Conservation (phyloP, 129 eudicot species). For the carrot (Daucus carota) region DH1_v3.0 NC_030387.2:21590001-21590500, state of each 20-base stretch:
- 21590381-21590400: background rate
- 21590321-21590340: background rate
- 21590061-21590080: too few relatives aligned
- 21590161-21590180: too few relatives aligned
- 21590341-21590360: background rate
- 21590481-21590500: conserved; percentile 61
- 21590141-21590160: too few relatives aligned
- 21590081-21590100: too few relatives aligned
- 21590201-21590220: background rate
- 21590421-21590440: background rate
- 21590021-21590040: too few relatives aligned
- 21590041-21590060: too few relatives aligned
- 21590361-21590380: background rate
- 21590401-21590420: background rate
- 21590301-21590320: background rate
- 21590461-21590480: conserved; percentile 9
- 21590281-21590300: background rate
- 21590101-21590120: too few relatives aligned
- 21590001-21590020: too few relatives aligned
- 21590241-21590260: background rate
- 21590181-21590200: too few relatives aligned
- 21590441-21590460: conserved; percentile 3
- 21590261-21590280: background rate
- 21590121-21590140: too few relatives aligned
- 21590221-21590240: background rate